These are phyloP conservation scores for Colletotrichum gigasporum DNA, from an alignment of 2,329 filamentous ascomycete genomes.

Conservation along the genomic window DNA sequence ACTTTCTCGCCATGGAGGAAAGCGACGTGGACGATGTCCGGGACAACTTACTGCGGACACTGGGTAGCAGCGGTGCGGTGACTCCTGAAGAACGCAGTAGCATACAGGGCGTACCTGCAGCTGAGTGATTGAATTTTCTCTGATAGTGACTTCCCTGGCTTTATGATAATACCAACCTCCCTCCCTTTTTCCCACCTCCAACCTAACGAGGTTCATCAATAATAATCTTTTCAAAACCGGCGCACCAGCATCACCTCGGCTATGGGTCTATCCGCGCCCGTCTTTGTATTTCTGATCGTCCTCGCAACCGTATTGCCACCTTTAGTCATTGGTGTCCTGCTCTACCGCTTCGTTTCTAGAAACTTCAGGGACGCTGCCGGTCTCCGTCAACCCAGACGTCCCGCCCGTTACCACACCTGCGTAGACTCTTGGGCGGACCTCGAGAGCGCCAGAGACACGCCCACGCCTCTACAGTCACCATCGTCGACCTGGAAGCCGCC, in stretches of 20 bases:
- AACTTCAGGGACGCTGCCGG: slow-evolving; percentile 27
- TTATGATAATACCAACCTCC: slow-evolving; percentile 7
- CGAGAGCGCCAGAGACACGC: slow-evolving; percentile 36
- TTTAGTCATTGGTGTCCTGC: background rate
- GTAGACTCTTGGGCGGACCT: slow-evolving; percentile 46
- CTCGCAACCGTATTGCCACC: slow-evolving; percentile 12
- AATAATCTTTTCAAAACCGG: slow-evolving; percentile 9
- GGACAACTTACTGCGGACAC: slow-evolving; percentile 64
- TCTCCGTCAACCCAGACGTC: slow-evolving; percentile 3
- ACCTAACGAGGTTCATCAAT: slow-evolving; percentile 8
- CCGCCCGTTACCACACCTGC: slow-evolving; percentile 2
- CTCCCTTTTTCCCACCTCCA: background rate
- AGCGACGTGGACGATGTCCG: slow-evolving; percentile 66
- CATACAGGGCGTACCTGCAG: slow-evolving; percentile 22
- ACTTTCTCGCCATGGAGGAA: slow-evolving; percentile 72
- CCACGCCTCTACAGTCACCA: slow-evolving; percentile 8
- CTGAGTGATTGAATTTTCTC: slow-evolving; percentile 16
- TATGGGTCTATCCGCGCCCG: slow-evolving; percentile 20
- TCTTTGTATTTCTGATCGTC: slow-evolving; percentile 18
- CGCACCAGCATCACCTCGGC: background rate
- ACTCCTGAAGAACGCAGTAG: slow-evolving; percentile 34
- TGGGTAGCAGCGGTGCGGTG: slow-evolving; percentile 42
- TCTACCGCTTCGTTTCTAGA: slow-evolving; percentile 22
- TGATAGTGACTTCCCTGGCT: slow-evolving; percentile 28
- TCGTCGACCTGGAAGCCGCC: slow-evolving; percentile 45